These are phyloP conservation scores for Cucumis variabilis DNA, from an alignment of 331 rosid species.

Conservation along the genomic window DNA sequence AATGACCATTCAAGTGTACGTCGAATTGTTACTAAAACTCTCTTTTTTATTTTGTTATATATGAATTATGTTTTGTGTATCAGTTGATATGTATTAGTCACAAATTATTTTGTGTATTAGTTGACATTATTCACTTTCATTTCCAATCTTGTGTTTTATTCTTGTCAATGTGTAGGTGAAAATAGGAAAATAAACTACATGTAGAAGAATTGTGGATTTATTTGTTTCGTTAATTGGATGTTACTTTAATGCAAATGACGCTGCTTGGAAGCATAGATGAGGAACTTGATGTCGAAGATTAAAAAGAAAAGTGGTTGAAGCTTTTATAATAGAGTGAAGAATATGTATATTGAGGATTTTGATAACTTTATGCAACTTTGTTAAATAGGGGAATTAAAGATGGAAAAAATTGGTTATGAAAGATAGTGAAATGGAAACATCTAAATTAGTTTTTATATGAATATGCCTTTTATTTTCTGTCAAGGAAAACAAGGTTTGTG, in stretches of 20 bases:
- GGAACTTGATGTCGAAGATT: conserved; percentile 11
- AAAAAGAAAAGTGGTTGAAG: not conserved
- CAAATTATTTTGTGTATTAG: conserved; percentile 33
- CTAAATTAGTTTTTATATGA: not conserved
- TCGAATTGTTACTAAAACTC: not conserved
- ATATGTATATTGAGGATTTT: too few relatives aligned
- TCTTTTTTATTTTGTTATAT: not conserved
- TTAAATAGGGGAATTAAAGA: conserved; percentile 34
- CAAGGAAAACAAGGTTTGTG: conserved; percentile 35
- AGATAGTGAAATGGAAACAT: not conserved
- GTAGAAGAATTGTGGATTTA: not conserved
- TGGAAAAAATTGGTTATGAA: conserved; percentile 9
- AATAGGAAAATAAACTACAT: not conserved
- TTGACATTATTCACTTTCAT: conserved; percentile 36
- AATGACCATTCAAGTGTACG: conserved; percentile 57
- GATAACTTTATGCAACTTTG: conserved; percentile 23
- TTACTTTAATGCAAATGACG: conserved; percentile 17
- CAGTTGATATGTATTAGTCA: conserved; percentile 44
- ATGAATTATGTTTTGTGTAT: not conserved
- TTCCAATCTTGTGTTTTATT: too few relatives aligned
- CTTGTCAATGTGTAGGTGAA: too few relatives aligned
- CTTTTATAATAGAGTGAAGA: not conserved
- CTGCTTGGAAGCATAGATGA: conserved; percentile 28
- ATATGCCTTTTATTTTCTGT: conserved; percentile 37
- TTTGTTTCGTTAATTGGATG: not conserved